Conservation (phyloP, 164 flowering plant genomes). For the Stephania yunnanensis region DNA sequence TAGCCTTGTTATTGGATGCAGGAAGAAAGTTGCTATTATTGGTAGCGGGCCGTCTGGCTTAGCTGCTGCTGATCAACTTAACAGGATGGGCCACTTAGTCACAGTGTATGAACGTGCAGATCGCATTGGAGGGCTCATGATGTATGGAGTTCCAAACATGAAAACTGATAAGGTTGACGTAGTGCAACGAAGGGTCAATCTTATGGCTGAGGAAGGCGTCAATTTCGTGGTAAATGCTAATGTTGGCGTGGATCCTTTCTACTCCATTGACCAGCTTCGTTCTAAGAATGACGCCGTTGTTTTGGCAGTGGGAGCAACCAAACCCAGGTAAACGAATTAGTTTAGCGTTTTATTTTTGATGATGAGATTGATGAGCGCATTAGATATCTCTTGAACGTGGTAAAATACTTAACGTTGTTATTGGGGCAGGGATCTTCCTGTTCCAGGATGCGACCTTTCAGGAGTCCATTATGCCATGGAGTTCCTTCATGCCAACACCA, state of each 20-base stretch:
- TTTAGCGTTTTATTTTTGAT: background rate
- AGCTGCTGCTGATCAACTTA: slow-evolving; percentile 98
- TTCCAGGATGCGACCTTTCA: slow-evolving; percentile 77
- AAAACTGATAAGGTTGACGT: slow-evolving; percentile 84
- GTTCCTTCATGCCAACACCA: slow-evolving; percentile 94
- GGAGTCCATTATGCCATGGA: slow-evolving; percentile 98
- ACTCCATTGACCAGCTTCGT: slow-evolving; percentile 65
- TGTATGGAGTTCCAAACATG: slow-evolving; percentile 99
- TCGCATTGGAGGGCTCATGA: slow-evolving; percentile 96
- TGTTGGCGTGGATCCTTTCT: slow-evolving; percentile 67
- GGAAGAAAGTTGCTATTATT: slow-evolving; percentile 80
- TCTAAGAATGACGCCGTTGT: slow-evolving; percentile 76
- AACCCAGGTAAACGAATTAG: slow-evolving; percentile 60
- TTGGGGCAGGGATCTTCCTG: slow-evolving; percentile 83
- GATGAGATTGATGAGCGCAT: background rate
- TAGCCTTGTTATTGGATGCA: slow-evolving; percentile 22
- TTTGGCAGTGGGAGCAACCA: slow-evolving; percentile 92
- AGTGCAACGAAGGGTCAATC: slow-evolving; percentile 88
- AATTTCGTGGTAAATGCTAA: slow-evolving; percentile 88
- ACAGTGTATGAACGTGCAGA: slow-evolving; percentile 96
- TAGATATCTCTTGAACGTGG: background rate
- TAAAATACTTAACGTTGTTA: background rate
- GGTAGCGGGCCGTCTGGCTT: slow-evolving; percentile 99
- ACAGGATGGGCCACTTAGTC: slow-evolving; percentile 84
- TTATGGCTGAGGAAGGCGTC: slow-evolving; percentile 89